Conservation (phyloP, 164 flowering plant genomes). For the Sedum album region DNA sequence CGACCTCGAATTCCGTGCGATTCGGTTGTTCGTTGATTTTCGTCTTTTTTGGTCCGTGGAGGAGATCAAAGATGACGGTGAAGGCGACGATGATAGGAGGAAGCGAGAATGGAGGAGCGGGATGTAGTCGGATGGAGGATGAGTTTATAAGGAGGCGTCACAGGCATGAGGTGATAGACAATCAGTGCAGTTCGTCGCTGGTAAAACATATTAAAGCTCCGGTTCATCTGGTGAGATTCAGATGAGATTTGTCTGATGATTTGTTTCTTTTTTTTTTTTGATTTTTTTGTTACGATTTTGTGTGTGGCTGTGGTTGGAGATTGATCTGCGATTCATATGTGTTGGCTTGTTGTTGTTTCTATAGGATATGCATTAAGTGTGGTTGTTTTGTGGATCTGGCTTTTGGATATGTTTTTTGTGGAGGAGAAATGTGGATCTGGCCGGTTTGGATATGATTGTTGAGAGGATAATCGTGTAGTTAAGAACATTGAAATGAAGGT, state of each 20-base stretch:
- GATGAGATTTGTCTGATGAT: too few species aligned
- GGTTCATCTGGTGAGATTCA: slow-evolving; percentile 12
- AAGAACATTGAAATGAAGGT: background rate
- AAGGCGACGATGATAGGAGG: background rate
- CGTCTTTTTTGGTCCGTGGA: too few species aligned
- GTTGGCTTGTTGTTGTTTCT: background rate
- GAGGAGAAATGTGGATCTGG: too few species aligned
- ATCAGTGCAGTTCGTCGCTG: slow-evolving; percentile 18
- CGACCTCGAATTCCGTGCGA: background rate
- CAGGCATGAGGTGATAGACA: slow-evolving; percentile 13
- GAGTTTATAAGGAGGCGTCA: slow-evolving; percentile 15
- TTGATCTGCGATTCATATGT: background rate
- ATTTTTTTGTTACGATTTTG: background rate
- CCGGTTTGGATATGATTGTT: too few species aligned
- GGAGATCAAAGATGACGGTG: background rate
- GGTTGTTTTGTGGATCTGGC: background rate
- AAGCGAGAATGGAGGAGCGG: background rate
- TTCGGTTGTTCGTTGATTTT: background rate
- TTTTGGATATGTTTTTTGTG: background rate
- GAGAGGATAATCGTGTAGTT: too few species aligned
- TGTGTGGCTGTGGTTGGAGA: background rate
- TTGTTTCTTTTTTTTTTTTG: background rate
- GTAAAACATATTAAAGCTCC: slow-evolving; percentile 18
- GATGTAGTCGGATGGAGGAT: slow-evolving; percentile 13
- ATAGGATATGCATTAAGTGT: background rate